Evolutionary conservation across 2,329 filamentous ascomycete species (phyloP), one percentile per base, ranked within the genome.

Genomic region (Zalaria sp.): DNA sequence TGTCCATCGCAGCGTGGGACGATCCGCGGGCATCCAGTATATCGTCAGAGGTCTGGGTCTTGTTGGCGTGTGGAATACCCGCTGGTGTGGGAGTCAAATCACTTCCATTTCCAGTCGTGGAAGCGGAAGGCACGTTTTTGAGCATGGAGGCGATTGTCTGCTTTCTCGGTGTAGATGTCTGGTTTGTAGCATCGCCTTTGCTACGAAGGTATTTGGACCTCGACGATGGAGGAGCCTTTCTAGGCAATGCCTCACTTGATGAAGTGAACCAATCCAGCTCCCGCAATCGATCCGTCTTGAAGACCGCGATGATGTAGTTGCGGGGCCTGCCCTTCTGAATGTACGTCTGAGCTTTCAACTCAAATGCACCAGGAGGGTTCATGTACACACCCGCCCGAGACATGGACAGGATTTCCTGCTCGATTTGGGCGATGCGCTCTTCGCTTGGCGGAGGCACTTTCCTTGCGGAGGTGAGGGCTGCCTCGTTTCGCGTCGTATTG

Each of bases 311-410:
- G 25, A 63, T 52, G 5, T 62, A 59, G 42, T 63, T 67, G 10
- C 54, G 55, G 5, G 65, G 65, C 27, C 65, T 57, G 25, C 67
- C 67, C 34, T 54, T 52, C 34, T 49, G 39, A 11, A 44, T 39
- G 25, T 50, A 46, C 50, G 51, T 44, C 49, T 57, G 37, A 43
- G 41, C 34, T 37, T 58, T 56, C 26, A 47, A 32, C 11, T 51
- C 51, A 9, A 49, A 52, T n/a, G 61, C 64, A 10, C 63, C 62
- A 25, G 61, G 63, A n/a, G 65, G 64, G 43, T 69, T 62, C 40
- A 68, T 52, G 45, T 66, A 67, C 1, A 69, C 41, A 0, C 65
- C 65, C 31, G 63, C 56, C 4, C 49, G 46, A 5, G 49, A 40
- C 27, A 55, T 55, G n/a, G 49, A 47, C 26, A 54, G 45, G n/a